A percentile compares a stretch with the other conserved stretches of the same genome.
phyloP scores from a whole-genome alignment of 257 asterid species.

The Rehmannia glutinosa region DNA sequence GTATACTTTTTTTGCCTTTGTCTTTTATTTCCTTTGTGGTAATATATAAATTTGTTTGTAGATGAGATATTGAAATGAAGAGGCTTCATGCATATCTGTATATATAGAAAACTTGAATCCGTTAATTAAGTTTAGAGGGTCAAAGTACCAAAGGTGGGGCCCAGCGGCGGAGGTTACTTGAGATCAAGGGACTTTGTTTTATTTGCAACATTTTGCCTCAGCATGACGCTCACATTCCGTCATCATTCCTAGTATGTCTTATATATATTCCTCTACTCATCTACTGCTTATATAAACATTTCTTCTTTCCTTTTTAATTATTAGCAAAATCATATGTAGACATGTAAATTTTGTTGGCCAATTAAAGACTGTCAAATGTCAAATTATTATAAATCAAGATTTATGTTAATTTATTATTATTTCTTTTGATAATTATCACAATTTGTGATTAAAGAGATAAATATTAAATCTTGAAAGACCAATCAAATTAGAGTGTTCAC shows the following conservation, averaged over 20 bases:
- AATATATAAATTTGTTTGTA: not conserved
- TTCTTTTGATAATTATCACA: too few relatives aligned
- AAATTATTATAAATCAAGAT: too few relatives aligned
- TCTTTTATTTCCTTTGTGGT: not conserved
- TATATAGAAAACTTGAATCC: not conserved
- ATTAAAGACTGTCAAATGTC: too few relatives aligned
- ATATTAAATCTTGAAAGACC: too few relatives aligned
- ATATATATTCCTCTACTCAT: too few relatives aligned
- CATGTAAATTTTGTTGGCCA: too few relatives aligned
- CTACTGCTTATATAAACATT: too few relatives aligned
- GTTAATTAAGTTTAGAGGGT: not conserved
- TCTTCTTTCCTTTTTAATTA: too few relatives aligned
- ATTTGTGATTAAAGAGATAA: too few relatives aligned
- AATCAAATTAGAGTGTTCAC: too few relatives aligned
- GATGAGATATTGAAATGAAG: not conserved
- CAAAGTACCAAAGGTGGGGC: not conserved
- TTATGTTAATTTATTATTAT: too few relatives aligned
- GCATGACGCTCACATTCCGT: slow-evolving; percentile 10
- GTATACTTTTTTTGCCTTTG: not conserved
- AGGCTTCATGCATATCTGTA: not conserved
- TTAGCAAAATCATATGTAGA: too few relatives aligned
- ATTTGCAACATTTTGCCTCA: slow-evolving; percentile 14
- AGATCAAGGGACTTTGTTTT: slow-evolving; percentile 16
- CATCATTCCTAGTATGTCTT: slow-evolving; percentile 18
- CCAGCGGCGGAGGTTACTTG: slow-evolving; percentile 15